These are phyloP conservation scores for Pinus taeda DNA, from an alignment of 75 land plant genomes.

Conservation along the genomic window DNA sequence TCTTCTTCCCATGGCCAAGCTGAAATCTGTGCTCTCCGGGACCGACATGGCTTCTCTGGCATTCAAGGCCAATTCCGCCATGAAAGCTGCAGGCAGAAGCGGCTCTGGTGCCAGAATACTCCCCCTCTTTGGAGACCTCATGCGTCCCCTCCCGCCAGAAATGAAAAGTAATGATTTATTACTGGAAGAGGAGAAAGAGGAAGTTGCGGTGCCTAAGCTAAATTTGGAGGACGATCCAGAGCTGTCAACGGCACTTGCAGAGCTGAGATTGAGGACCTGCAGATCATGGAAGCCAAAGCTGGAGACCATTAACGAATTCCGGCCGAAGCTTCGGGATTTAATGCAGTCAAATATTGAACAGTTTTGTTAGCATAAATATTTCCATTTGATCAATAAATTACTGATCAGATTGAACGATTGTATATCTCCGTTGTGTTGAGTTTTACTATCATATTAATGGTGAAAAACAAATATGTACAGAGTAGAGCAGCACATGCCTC, in stretches of 20 bases:
- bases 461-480: too few relatives aligned
- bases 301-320: conserved; percentile 46
- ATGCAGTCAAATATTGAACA: conserved; percentile 6
- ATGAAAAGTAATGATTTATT: neutral
- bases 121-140: conserved; percentile 10
- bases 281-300: conserved; percentile 60
- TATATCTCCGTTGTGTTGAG: too few relatives aligned
- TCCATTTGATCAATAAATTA: too few relatives aligned
- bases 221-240: conserved; percentile 29
- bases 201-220: neutral
- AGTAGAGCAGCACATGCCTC: too few relatives aligned
- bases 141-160: neutral
- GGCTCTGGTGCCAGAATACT: neutral
- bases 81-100: conserved; percentile 1
- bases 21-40: conserved; percentile 35
- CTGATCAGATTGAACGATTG: too few relatives aligned
- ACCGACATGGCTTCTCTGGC: conserved; percentile 35
- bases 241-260: conserved; percentile 10
- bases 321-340: conserved; percentile 4
- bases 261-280: conserved; percentile 21
- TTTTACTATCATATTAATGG: too few relatives aligned
- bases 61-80: conserved; percentile 27
- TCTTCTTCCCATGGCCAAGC: conserved; percentile 43
- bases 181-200: neutral
- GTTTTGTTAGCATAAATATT: neutral